Conservation (phyloP, 176 grass and related monocot genomes). For the barley (Hordeum vulgare) region MorexV3_pseudomolecules_assembly NC_058519.1:480762665-480763164, state of each 20-base stretch:
- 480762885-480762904: neutral
- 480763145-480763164: too few species aligned
- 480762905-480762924: neutral
- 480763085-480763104: too few species aligned
- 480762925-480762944: neutral
- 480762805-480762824: neutral
- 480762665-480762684: neutral
- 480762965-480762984: conserved; percentile 20
- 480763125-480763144: too few species aligned
- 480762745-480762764: neutral
- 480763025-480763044: neutral
- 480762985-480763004: conserved; percentile 19
- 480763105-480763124: too few species aligned
- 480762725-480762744: neutral
- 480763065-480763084: neutral
- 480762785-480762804: neutral
- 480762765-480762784: neutral
- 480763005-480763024: neutral
- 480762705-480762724: neutral
- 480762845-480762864: neutral
- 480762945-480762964: neutral
- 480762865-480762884: neutral
- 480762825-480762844: neutral
- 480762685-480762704: neutral
- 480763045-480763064: neutral